Percentiles rank a stretch among this genome's conserved stretches.
Evolutionary conservation across 176 grass and related monocot genomes (phyloP).

Genomic region (Panicum miliaceum): DNA sequence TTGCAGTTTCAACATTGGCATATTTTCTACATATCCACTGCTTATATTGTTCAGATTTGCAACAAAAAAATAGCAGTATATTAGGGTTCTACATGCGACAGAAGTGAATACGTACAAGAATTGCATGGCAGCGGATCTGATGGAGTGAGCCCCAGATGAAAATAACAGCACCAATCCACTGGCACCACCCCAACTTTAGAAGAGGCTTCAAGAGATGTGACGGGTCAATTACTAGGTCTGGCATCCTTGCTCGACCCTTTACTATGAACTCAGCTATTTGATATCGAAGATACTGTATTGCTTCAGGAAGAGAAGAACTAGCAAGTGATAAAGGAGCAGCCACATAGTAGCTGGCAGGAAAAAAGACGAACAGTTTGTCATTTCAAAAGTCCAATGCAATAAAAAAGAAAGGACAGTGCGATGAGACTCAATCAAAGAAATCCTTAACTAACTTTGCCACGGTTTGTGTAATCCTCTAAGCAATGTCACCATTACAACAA

Average conservation of each 20-base stretch:
- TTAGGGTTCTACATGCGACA: conserved; percentile 3
- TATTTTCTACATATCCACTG: background rate
- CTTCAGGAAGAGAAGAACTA: conserved; percentile 73
- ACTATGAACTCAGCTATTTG: conserved; percentile 84
- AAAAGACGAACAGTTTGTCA: conserved; percentile 22
- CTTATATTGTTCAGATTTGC: background rate
- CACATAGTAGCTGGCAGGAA: conserved; percentile 69
- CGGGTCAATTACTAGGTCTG: conserved; percentile 64
- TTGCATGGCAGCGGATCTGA: conserved; percentile 78
- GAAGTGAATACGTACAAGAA: conserved; percentile 71
- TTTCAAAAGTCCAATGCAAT: conserved; percentile 11
- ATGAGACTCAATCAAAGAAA: background rate
- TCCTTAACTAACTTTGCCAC: conserved; percentile 1
- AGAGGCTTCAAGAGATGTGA: conserved; percentile 69
- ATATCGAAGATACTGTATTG: conserved; percentile 49
- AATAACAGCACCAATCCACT: conserved; percentile 76
- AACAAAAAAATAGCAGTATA: conserved; percentile 14
- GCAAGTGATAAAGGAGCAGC: conserved; percentile 76
- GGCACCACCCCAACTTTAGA: conserved; percentile 67
- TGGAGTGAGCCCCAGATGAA: conserved; percentile 88
- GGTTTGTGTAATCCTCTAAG: background rate
- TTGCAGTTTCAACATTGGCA: background rate
- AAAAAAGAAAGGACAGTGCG: background rate
- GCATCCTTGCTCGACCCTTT: conserved; percentile 79
- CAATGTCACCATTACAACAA: conserved; percentile 20